phyloP scores from a whole-genome alignment of 129 eudicot species.

The Pittosporum tobira region DNA sequence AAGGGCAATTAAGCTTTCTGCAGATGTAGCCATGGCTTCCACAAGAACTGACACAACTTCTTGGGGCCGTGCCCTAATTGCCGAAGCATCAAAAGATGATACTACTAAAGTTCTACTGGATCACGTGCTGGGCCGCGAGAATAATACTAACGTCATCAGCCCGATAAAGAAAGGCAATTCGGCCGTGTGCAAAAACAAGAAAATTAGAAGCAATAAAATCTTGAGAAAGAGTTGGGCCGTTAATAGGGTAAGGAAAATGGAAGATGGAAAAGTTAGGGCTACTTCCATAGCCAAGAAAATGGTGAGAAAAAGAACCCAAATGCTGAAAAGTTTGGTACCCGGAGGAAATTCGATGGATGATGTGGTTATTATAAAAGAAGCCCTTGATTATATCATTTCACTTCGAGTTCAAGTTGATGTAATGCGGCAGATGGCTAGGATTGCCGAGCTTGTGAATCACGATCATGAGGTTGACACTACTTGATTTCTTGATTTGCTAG shows the following conservation, averaged over 20 bases:
- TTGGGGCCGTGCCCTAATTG: constrained; percentile 69
- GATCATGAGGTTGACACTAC: not conserved
- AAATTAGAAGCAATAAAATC: constrained; percentile 41
- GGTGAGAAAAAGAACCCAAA: constrained; percentile 57
- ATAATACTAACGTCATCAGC: not conserved
- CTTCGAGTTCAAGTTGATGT: constrained; percentile 71
- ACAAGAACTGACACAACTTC: constrained; percentile 33
- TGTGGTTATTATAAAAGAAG: constrained; percentile 49
- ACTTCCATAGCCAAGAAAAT: constrained; percentile 48
- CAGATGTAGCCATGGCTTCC: constrained; percentile 85
- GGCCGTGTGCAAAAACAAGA: constrained; percentile 11
- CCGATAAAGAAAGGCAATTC: constrained; percentile 4
- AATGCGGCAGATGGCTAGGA: constrained; percentile 50
- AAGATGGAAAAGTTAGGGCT: constrained; percentile 17
- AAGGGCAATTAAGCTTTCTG: constrained; percentile 59
- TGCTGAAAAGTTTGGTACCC: constrained; percentile 68
- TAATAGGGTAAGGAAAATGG: constrained; percentile 16
- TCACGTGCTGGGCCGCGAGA: constrained; percentile 18
- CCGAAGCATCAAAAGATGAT: constrained; percentile 32
- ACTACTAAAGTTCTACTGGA: constrained; percentile 24
- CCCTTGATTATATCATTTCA: constrained; percentile 67
- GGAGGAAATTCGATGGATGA: constrained; percentile 79
- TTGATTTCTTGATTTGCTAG: not conserved
- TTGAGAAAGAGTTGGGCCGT: constrained; percentile 32
- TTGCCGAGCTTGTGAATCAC: constrained; percentile 35